Base-by-base conservation (phyloP, 352 stramenopile genomes). In the Thalassiosira hispida region DNA sequence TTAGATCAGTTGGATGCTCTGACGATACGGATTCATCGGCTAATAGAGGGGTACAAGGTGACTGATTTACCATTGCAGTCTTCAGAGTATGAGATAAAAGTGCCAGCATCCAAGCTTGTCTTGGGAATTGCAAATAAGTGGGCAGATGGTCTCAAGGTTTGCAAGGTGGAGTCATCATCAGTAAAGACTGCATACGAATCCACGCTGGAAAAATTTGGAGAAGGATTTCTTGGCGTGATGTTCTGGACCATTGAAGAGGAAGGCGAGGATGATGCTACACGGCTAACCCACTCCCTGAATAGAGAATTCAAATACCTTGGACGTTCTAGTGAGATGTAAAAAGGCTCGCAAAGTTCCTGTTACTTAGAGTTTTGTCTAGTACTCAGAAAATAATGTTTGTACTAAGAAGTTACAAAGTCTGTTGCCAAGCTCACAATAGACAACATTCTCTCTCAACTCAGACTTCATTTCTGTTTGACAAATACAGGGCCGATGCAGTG, bases 91-190 rank as follows among this genome's bases (percentile, higher is more conserved):
- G 33, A 38, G 47, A 71, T 90, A 27, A 53, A 66, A 29, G 56
- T 93, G 25, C 84, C 85, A 18, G 38, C 81, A 5, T 77, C 44
- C 8, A 90, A 90, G 23, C 44, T 93, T 8, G 85, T 92, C 7
- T 55, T 91, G 16, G 88, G 88, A 29, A 79, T 93, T 70, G 86
- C 81, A 0, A 93, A 93, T 70, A 79, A 78, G 23, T 93, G 88
- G 86, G 83, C 77, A 18, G 57, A 83, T 29, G 74, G 68, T 0
- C 12, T 75, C 6, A 83, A 83, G 29, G 70, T 76, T 67, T 83
- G 76, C 29, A 67, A 59, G n/a, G 62, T 83, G 11, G 35, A 72
- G 9, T 62, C 76, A 8, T 27, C 12, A 2, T 38, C 55, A n/a
- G 22, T 83, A 5, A 62, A 18, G 47, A 14, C 25, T 22, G 61